Evolutionary conservation across 176 grass and related monocot genomes (phyloP).

Genomic region (Olyra latifolia): DNA sequence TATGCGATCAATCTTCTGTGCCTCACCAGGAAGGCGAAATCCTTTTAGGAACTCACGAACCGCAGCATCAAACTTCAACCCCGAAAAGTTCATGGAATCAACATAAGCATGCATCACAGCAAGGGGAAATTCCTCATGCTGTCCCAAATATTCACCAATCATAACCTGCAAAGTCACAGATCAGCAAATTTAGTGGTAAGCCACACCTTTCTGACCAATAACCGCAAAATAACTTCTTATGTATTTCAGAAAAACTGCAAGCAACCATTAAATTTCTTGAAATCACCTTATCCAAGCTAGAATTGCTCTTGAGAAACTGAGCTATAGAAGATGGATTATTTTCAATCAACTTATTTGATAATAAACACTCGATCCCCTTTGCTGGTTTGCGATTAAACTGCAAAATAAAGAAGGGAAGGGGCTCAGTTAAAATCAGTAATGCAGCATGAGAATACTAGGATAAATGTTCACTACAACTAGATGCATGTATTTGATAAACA

Average conservation of each 20-base stretch:
- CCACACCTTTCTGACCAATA: slow-evolving; percentile 17
- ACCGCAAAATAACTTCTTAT: slow-evolving; percentile 7
- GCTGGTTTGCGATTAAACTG: slow-evolving; percentile 95
- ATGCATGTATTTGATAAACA: slow-evolving; percentile 18
- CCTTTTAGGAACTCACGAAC: slow-evolving; percentile 95
- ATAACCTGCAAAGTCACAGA: slow-evolving; percentile 65
- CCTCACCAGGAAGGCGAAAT: slow-evolving; percentile 97
- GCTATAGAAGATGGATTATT: slow-evolving; percentile 72
- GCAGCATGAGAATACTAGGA: slow-evolving; percentile 26
- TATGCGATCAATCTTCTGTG: slow-evolving; percentile 99
- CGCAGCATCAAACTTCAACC: slow-evolving; percentile 91
- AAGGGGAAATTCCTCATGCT: slow-evolving; percentile 94
- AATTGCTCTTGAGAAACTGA: slow-evolving; percentile 87
- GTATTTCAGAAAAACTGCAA: background rate
- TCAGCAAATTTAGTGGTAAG: slow-evolving; percentile 32
- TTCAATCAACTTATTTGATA: slow-evolving; percentile 95
- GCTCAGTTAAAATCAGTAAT: slow-evolving; percentile 11
- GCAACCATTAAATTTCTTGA: slow-evolving; percentile 12
- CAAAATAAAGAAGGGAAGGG: slow-evolving; percentile 21
- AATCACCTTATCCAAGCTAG: slow-evolving; percentile 89
- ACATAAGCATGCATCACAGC: slow-evolving; percentile 99
- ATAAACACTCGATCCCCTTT: slow-evolving; percentile 86
- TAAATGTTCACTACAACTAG: background rate
- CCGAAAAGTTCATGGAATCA: slow-evolving; percentile 94
- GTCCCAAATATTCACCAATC: slow-evolving; percentile 99